Conservation (phyloP, 352 stramenopile genomes). For the Phytophthora niederhauseri region DNA sequence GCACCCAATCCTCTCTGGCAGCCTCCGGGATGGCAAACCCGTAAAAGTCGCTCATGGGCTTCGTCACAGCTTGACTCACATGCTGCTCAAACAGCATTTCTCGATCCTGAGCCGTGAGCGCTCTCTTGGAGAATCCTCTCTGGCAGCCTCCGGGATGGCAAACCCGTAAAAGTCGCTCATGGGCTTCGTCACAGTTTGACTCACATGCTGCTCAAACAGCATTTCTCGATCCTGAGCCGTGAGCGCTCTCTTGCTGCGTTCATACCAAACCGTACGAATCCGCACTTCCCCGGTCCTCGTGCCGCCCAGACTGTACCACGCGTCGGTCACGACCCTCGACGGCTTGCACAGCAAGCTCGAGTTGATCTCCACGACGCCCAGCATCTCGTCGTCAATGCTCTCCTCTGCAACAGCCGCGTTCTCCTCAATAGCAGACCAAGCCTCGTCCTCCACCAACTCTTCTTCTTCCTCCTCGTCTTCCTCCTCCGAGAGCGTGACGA, state of each 20-base stretch:
- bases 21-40: constrained; percentile 64
- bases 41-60: constrained; percentile 60
- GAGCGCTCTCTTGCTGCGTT: constrained; percentile 22
- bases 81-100: constrained; percentile 50
- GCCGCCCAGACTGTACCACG: constrained; percentile 62
- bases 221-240: constrained; percentile 35
- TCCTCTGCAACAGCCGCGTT: constrained; percentile 2
- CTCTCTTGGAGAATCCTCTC: constrained; percentile 40
- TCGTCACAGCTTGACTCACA: constrained; percentile 28
- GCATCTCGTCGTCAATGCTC: constrained; percentile 44
- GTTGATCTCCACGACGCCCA: constrained; percentile 65
- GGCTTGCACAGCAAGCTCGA: constrained; percentile 42
- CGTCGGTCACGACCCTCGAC: constrained; percentile 48
- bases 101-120: constrained; percentile 29
- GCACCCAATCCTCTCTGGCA: constrained; percentile 49
- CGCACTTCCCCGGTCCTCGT: constrained; percentile 66
- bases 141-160: constrained; percentile 45
- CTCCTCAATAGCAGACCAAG: constrained; percentile 22
- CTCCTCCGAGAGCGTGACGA: constrained; percentile 53
- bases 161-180: constrained; percentile 76
- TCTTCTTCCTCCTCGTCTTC: constrained; percentile 42
- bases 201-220: constrained; percentile 50
- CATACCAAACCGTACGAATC: constrained; percentile 62
- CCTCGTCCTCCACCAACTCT: constrained; percentile 23
- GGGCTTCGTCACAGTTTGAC: constrained; percentile 19